Evolutionary conservation across 495 filamentous ascomycete genomes (phyloP), one percentile per base, ranked within the genome.

Genomic region (Friedmanniomyces simplex): DNA sequence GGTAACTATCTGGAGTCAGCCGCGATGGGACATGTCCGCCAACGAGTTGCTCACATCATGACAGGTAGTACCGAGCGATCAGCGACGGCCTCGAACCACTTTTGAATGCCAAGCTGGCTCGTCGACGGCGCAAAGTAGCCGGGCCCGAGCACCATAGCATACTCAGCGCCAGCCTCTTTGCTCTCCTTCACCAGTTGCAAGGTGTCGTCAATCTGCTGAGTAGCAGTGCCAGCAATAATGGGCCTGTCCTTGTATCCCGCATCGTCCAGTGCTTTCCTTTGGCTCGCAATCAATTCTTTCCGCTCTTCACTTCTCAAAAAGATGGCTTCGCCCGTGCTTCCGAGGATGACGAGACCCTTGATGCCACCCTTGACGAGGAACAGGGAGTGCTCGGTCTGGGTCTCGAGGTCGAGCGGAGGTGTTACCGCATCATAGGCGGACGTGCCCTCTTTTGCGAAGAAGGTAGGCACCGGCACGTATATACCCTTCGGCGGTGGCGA

Each of bases 321-420:
- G 6, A 87, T 74, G 0, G 83, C 84, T 65, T 88, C 85, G 53
- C 85, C 85, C 0, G 82, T 87, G 37, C 74, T 79, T 8, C 85
- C 85, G 18, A 88, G 75, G 10, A 87, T 71, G 1, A 86, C 81
- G 18, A 87, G 72, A 12, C 84, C 84, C 18, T 69, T 74, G 67
- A 87, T 79, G 39, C 84, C 84, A 12, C 73, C 69, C 16, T 69
- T 66, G 12, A 84, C 84, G 43, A 88, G 82, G 66, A 82, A 80
- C 5, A 86, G 52, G 52, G 75, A 77, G 74, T 87, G 83, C 11
- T 66, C 64, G 34, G 74, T 65, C 64, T 87, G 84, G 0, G 81
- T 71, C 14, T 72, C 64, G 45, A 82, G 62, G 66, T 87, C 83
- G 36, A 80, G 65, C 11, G 63, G 60, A 20, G 76, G 68, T 13